Percentiles rank a stretch among this genome's conserved stretches.
These are phyloP conservation scores for Pyrenopolyporus hunteri DNA, from an alignment of 495 filamentous ascomycete species.

Conservation along the genomic window DNA sequence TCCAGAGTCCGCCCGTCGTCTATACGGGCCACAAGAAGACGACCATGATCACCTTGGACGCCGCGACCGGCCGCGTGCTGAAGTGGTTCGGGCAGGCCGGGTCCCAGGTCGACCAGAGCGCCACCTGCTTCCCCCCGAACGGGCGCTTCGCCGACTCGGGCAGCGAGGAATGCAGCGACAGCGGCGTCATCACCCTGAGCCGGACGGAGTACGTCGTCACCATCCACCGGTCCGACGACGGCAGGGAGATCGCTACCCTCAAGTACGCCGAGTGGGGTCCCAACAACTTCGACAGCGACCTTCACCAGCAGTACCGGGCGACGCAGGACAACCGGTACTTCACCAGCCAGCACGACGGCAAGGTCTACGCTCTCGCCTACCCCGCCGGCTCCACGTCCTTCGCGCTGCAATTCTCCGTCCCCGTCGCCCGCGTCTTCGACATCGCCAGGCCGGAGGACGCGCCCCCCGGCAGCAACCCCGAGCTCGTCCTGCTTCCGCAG, in stretches of 20 bases:
- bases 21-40: constrained; percentile 93
- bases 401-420: constrained; percentile 73
- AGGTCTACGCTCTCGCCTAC: constrained; percentile 65
- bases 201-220: constrained; percentile 86
- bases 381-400: constrained; percentile 43
- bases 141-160: constrained; percentile 62
- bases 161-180: constrained; percentile 72
- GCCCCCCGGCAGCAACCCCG: constrained; percentile 61
- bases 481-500: constrained; percentile 83
- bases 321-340: constrained; percentile 90
- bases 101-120: constrained; percentile 53
- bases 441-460: constrained; percentile 72
- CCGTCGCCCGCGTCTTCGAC: constrained; percentile 91
- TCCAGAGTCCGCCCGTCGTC: constrained; percentile 71
- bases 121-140: constrained; percentile 64
- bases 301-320: constrained; percentile 76
- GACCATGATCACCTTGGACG: constrained; percentile 85
- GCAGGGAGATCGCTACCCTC: constrained; percentile 82
- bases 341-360: constrained; percentile 85
- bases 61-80: constrained; percentile 74
- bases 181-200: constrained; percentile 76
- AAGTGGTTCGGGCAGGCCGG: constrained; percentile 56
- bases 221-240: constrained; percentile 78
- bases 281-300: constrained; percentile 88
- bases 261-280: constrained; percentile 95